A percentile compares a stretch with the other conserved stretches of the same genome.
These are phyloP conservation scores for Crepidotus variabilis DNA, from an alignment of 768 basidiomycete genomes.

Conservation along the genomic window DNA sequence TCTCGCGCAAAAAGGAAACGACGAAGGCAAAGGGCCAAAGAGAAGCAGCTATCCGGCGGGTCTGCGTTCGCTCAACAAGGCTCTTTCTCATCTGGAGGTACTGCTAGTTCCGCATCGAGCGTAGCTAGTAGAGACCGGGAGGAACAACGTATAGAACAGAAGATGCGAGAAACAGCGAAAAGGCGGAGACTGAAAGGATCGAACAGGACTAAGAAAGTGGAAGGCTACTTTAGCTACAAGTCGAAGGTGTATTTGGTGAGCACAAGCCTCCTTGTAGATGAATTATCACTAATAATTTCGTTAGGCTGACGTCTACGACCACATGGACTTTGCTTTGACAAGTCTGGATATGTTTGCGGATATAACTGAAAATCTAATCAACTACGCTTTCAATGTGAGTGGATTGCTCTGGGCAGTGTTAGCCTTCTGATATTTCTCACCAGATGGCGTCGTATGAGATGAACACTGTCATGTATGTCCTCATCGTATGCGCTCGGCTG, in stretches of 20 bases:
- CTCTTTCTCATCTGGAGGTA: neutral
- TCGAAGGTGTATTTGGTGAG: conserved; percentile 61
- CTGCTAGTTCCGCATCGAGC: neutral
- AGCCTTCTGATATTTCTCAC: neutral
- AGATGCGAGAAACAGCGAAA: neutral
- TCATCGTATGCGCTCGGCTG: neutral
- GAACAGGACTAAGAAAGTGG: conserved; percentile 9
- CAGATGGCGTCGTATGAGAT: conserved; percentile 2
- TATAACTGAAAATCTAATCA: conserved; percentile 63
- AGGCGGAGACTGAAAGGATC: neutral
- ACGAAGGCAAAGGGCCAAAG: neutral
- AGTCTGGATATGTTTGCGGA: conserved; percentile 67
- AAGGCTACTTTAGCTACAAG: conserved; percentile 62
- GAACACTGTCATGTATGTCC: conserved; percentile 2
- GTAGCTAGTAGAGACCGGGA: neutral
- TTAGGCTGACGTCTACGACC: conserved; percentile 67
- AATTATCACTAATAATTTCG: neutral
- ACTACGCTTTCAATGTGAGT: conserved; percentile 59
- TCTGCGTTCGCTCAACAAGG: neutral
- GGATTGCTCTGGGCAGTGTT: neutral
- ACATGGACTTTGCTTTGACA: conserved; percentile 63
- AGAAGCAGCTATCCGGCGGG: neutral
- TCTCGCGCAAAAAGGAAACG: neutral
- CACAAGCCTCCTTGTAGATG: conserved; percentile 4
- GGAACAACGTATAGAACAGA: neutral